Base-by-base conservation (phyloP, 2,329 filamentous ascomycete genomes). In the Sphaerulina populicola region DNA sequence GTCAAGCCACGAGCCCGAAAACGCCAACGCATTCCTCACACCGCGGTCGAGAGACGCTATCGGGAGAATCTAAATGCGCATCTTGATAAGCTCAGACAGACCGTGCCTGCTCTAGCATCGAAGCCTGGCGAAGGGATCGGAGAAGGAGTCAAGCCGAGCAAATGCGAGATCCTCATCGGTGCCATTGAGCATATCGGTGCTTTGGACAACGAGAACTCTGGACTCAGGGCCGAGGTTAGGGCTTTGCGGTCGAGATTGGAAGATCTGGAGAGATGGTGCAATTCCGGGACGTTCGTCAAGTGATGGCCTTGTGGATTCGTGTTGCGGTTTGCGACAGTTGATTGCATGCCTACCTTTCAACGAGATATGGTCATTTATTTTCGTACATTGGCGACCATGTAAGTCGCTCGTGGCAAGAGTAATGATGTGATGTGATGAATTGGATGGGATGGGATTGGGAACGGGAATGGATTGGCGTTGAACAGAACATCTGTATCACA, bases 61-160 rank as follows among this genome's bases (percentile, higher is more conserved):
- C 57, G 66, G 8, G 66, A 69, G 52, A 68, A 67, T 38, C 59
- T 69, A 23, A 68, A 68, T 44, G 57, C 61, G 7, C 65, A 68
- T 47, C 60, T 69, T 27, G 64, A 67, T 31, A 62, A 63, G 27
- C 57, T 69, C 6, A 61, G 65, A 23, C 56, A 62, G 44, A 61
- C 62, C 4, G 61, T 69, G 12, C 64, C 65, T 4, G 53, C 60
- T 4, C 47, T 67, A 33, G 63, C 63, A 15, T 54, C 55, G 15
- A 61, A 56, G 44, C 35, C 48, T 1, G 57, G 57, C 29, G 59
- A 60, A 29, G 53, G 53, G 2, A 41, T 49, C 10, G 55, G 53
- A 6, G 61, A 61, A 38, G 59, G 57, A n/a, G 60, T 60, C 8
- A 67, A 67, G 58, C 66, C 65, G 6, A 68, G 65, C 59, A 68